Conservation (phyloP, 352 stramenopile species). For the Phytophthora capsici region DNA sequence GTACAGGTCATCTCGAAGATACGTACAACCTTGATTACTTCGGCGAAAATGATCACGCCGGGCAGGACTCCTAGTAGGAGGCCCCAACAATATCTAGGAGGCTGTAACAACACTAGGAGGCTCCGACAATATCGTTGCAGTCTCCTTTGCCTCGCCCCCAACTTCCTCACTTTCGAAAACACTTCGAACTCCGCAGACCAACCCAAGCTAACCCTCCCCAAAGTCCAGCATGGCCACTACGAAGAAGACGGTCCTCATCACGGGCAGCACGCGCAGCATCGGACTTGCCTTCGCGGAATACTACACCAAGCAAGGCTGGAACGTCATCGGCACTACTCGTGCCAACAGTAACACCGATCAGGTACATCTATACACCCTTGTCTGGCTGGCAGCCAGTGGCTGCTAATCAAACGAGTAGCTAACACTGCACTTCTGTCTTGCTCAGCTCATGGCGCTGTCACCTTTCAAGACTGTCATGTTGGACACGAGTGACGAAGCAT, state of each 20-base stretch:
- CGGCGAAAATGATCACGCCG: no score
- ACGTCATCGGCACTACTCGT: constrained; percentile 44
- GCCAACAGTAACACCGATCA: constrained; percentile 39
- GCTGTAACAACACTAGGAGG: no score
- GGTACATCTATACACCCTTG: constrained; percentile 19
- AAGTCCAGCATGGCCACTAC: constrained; percentile 3
- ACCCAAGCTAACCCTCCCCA: background rate
- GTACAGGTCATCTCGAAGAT: no score
- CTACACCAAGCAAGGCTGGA: constrained; percentile 48
- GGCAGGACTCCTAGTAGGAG: no score
- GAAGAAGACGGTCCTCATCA: constrained; percentile 55
- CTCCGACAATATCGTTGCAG: no score
- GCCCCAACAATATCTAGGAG: no score
- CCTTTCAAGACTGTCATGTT: constrained; percentile 48
- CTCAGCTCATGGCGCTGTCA: constrained; percentile 26
- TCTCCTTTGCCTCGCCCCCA: background rate
- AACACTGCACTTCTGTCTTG: background rate
- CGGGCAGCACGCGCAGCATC: constrained; percentile 47
- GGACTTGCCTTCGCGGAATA: constrained; percentile 48
- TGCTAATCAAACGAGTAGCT: no score
- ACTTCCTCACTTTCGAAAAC: constrained; percentile 23
- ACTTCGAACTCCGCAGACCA: background rate
- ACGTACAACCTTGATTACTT: no score
- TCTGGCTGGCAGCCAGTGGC: no score
- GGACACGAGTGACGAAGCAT: constrained; percentile 51